These are phyloP conservation scores for Paramarasmius palmivorus DNA, from an alignment of 1,284 basidiomycete species.

Conservation along the genomic window DNA sequence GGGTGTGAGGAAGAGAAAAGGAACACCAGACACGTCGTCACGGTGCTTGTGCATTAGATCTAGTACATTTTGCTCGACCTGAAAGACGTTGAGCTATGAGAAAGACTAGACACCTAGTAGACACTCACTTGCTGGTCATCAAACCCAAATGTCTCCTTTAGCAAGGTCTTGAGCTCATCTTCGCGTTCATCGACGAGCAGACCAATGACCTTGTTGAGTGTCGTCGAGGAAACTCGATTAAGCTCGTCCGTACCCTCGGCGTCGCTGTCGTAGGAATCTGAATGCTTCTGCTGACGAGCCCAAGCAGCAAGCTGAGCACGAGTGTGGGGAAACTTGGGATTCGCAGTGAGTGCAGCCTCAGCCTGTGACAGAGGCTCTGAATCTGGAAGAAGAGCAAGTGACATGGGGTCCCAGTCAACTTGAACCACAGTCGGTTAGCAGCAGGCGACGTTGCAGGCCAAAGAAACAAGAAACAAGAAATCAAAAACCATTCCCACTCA, in stretches of 20 bases:
- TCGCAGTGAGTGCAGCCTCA: slow-evolving; percentile 12
- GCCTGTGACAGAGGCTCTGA: slow-evolving; percentile 13
- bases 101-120: slow-evolving; percentile 15
- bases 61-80: slow-evolving; percentile 78
- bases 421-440: neutral
- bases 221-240: slow-evolving; percentile 48
- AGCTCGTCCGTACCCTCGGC: slow-evolving; percentile 60
- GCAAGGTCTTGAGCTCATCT: slow-evolving; percentile 76
- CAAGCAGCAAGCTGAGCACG: slow-evolving; percentile 74
- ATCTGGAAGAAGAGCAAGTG: slow-evolving; percentile 17
- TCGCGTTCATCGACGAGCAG: slow-evolving; percentile 82
- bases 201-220: slow-evolving; percentile 70
- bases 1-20: slow-evolving; percentile 78
- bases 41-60: slow-evolving; percentile 87
- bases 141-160: slow-evolving; percentile 71
- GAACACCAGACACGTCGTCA: slow-evolving; percentile 80
- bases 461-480: too few species aligned
- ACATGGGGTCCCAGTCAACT: slow-evolving; percentile 5
- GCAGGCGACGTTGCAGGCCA: too few species aligned
- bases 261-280: slow-evolving; percentile 55
- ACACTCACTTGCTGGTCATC: slow-evolving; percentile 71
- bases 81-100: slow-evolving; percentile 17
- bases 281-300: slow-evolving; percentile 66
- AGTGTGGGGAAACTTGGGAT: slow-evolving; percentile 73
- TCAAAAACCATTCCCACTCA: too few species aligned